Percentiles rank a stretch among this genome's conserved stretches.
phyloP scores from a whole-genome alignment of 139 green algal genomes.

The Picochlorum sp. region DNA sequence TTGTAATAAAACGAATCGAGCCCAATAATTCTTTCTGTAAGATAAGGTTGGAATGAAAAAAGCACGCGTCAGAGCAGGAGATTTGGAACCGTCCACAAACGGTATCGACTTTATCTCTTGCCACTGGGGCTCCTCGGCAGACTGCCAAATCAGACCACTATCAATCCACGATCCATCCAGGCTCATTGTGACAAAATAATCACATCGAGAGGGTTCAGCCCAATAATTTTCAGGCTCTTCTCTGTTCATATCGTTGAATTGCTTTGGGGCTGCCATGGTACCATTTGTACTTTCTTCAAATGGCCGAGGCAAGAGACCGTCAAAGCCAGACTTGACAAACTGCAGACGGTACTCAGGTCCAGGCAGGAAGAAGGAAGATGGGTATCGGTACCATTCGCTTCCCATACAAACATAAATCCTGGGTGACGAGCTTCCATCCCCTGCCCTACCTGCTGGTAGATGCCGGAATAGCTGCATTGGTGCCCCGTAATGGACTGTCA shows the following conservation, averaged over 20 bases:
- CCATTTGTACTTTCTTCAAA: conserved; percentile 31
- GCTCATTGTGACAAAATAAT: conserved; percentile 25
- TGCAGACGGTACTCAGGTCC: conserved; percentile 35
- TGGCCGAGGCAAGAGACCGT: conserved; percentile 31
- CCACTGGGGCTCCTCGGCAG: no score
- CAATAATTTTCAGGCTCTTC: conserved; percentile 26
- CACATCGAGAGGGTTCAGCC: conserved; percentile 11
- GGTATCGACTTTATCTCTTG: no score
- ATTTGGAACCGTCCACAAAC: no score
- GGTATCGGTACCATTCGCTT: conserved; percentile 73
- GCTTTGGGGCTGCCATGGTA: conserved; percentile 26
- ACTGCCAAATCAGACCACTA: no score
- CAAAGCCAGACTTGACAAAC: conserved; percentile 63
- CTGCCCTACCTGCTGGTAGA: conserved; percentile 8
- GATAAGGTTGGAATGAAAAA: no score
- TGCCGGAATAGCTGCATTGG: conserved; percentile 28
- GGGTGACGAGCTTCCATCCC: no score
- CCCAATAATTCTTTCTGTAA: no score
- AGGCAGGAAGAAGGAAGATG: conserved; percentile 72
- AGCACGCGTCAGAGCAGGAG: no score
- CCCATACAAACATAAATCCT: conserved; percentile 69
- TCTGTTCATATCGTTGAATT: conserved; percentile 55
- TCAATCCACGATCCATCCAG: no score
- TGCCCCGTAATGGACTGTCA: conserved; percentile 39
- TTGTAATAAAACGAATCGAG: no score